phyloP scores from a whole-genome alignment of 2,329 filamentous ascomycete genomes.

The Neonectria coccinea region DNA sequence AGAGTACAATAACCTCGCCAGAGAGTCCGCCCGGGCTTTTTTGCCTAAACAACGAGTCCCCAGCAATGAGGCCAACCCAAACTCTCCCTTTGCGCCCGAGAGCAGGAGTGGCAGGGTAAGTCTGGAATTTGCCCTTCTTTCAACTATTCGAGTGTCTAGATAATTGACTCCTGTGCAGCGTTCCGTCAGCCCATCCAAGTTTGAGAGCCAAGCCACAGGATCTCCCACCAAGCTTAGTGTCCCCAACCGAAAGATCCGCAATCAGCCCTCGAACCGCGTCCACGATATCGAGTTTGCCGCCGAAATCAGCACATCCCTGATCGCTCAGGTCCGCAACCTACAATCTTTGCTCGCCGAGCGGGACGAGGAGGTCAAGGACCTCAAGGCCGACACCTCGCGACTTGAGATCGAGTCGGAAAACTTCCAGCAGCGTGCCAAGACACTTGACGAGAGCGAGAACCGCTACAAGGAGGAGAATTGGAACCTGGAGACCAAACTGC shows the following conservation, averaged over 20 bases:
- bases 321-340: constrained; percentile 92
- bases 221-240: constrained; percentile 92
- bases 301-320: constrained; percentile 93
- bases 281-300: constrained; percentile 99
- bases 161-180: constrained; percentile 59
- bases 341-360: constrained; percentile 87
- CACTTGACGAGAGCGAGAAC: constrained; percentile 92
- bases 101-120: constrained; percentile 65
- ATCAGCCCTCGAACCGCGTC: constrained; percentile 87
- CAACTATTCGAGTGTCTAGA: constrained; percentile 7
- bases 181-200: constrained; percentile 79
- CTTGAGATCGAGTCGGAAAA: constrained; percentile 86
- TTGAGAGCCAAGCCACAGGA: constrained; percentile 84
- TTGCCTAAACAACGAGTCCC: constrained; percentile 85
- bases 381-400: constrained; percentile 79
- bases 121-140: constrained; percentile 18
- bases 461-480: constrained; percentile 99
- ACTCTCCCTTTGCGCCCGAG: constrained; percentile 66
- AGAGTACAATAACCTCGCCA: constrained; percentile 94
- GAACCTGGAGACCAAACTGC: constrained; percentile 92
- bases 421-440: constrained; percentile 82
- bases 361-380: constrained; percentile 84
- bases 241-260: constrained; percentile 87
- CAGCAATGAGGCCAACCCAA: constrained; percentile 70
- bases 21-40: constrained; percentile 89